phyloP scores from a whole-genome alignment of 768 basidiomycete genomes.

The Sistotremastrum suecicum region DNA sequence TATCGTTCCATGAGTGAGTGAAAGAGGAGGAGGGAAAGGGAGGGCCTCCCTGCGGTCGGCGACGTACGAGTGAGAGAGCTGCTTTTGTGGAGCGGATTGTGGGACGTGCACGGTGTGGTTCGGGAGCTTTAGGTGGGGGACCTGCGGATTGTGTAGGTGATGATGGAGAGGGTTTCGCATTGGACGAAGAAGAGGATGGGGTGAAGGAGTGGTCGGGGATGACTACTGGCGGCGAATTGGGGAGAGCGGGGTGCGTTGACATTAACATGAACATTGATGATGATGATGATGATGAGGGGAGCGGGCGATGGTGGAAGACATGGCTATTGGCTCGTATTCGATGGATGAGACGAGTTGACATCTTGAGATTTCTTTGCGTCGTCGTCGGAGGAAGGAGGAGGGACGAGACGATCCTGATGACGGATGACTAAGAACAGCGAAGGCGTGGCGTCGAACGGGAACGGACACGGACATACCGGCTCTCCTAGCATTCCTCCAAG shows the following conservation, averaged over 20 bases:
- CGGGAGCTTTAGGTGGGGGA: slow-evolving; percentile 57
- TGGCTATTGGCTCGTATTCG: too few species aligned
- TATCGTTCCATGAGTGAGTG: slow-evolving; percentile 17
- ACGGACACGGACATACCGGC: too few species aligned
- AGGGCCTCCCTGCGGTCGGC: background rate
- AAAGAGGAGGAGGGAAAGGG: slow-evolving; percentile 1
- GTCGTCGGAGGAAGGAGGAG: too few species aligned
- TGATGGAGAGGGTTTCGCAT: slow-evolving; percentile 22
- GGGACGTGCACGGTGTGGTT: slow-evolving; percentile 47
- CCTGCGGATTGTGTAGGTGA: slow-evolving; percentile 59
- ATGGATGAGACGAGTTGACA: too few species aligned
- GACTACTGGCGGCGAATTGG: slow-evolving; percentile 39
- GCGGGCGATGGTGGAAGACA: too few species aligned
- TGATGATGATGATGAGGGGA: too few species aligned
- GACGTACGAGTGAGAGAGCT: slow-evolving; percentile 56
- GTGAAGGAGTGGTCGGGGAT: slow-evolving; percentile 18
- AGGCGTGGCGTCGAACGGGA: too few species aligned
- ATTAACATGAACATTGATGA: too few species aligned
- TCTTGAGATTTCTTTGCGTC: too few species aligned
- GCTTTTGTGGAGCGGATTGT: slow-evolving; percentile 61
- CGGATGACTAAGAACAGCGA: too few species aligned
- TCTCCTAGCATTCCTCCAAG: too few species aligned
- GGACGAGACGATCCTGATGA: too few species aligned
- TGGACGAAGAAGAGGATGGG: slow-evolving; percentile 25
- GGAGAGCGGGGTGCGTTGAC: slow-evolving; percentile 5